Base-by-base conservation (phyloP, 805 yeast species). In the Wickerhamomyces bovis region DNA sequence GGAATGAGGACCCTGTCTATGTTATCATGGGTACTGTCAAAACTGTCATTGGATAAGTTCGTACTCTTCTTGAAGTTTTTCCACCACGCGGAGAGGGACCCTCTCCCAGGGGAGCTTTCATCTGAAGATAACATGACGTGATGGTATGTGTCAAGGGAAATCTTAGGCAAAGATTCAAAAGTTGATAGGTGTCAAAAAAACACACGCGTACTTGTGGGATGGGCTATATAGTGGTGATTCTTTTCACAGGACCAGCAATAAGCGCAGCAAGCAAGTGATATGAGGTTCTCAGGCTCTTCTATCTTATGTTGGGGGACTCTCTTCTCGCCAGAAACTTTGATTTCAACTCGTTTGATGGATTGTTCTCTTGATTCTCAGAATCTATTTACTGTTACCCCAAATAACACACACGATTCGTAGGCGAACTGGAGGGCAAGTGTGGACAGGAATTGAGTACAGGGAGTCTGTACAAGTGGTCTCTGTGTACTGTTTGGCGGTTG, bases 41-140 rank as follows among this genome's bases (percentile, higher is more conserved):
- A 45, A 19, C 57, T 53, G 30, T 59, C 63, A 25, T 51, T 50
- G 8, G 62, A 56, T 9, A 45, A 28, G 20, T 54, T 50, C 41
- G 57, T 50, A 19, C 54, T 55, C 23, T 53, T 56, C 49, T 67
- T 70, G 50, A 72, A 61, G 45, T 65, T 65, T 47, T 65, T 68
- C 74, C 73, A 71, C 75, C 75, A 71, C 9, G 47, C 47, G 12
- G 70, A 56, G 12, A 33, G 20, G 30, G 68, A 50, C 4, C 71
- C 65, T 35, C 57, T 63, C 13, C 66, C 55, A n/a, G 69, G 67
- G 35, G 69, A 64, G 1, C 53, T 50, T 41, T 60, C 64, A 15
- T 53, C 35, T 2, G 61, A 54, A 0, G 62, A 52, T 57, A 57
- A 53, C 25, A 21, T 38, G 16, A 13, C 13, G n/a, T 28, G 31